A percentile compares a stretch with the other conserved stretches of the same genome.
Conservation (phyloP, 2,329 filamentous ascomycete genomes). For the Phaeosphaeriaceae sp. region DNA sequence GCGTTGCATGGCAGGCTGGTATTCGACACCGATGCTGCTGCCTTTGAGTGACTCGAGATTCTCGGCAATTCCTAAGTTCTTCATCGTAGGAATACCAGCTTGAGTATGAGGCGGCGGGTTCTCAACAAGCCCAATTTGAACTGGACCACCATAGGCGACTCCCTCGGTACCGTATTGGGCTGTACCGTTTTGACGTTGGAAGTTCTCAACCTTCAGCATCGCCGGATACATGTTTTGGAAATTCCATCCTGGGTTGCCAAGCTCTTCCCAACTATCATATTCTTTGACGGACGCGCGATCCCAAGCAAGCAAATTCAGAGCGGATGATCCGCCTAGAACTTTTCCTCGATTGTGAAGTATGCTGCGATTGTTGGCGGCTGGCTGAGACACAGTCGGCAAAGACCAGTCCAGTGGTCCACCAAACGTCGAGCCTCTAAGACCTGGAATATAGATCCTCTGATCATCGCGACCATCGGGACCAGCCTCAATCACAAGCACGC, state of each 20-base stretch:
- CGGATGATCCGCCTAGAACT: conserved; percentile 44
- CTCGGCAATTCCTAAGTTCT: conserved; percentile 50
- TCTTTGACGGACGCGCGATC: conserved; percentile 41
- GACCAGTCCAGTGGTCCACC: conserved; percentile 39
- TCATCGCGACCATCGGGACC: conserved; percentile 32
- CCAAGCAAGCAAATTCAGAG: conserved; percentile 46
- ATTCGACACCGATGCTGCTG: conserved; percentile 57
- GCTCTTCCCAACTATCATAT: conserved; percentile 61
- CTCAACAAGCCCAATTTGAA: conserved; percentile 49
- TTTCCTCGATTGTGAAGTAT: conserved; percentile 24
- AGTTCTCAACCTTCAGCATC: conserved; percentile 41
- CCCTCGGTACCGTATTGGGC: conserved; percentile 32
- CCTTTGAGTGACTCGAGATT: conserved; percentile 57
- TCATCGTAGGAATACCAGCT: conserved; percentile 55
- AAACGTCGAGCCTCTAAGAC: conserved; percentile 26
- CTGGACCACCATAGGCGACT: conserved; percentile 35
- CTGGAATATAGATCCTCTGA: conserved; percentile 27
- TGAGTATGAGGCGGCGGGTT: conserved; percentile 52
- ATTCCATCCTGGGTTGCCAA: conserved; percentile 64
- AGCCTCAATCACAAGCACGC: conserved; percentile 28
- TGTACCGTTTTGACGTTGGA: conserved; percentile 20
- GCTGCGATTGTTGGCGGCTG: conserved; percentile 43
- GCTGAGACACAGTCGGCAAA: conserved; percentile 53
- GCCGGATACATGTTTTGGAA: conserved; percentile 55
- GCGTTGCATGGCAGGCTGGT: conserved; percentile 58